Percentiles rank a stretch among this genome's conserved stretches.
Conservation (phyloP, 441 rosid genomes). For the Theobroma grandiflorum region DNA sequence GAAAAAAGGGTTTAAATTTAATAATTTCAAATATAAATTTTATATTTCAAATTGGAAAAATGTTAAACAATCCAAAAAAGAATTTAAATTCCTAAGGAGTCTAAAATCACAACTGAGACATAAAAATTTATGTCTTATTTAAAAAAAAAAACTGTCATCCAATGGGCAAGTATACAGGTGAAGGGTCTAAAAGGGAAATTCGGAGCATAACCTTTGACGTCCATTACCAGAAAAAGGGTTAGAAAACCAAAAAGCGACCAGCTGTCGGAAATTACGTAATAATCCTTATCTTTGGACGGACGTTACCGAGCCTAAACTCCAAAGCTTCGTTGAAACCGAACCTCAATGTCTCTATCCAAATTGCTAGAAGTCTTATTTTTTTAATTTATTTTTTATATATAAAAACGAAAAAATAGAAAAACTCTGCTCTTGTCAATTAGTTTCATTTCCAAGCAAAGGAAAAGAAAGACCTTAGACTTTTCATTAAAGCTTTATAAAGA, state of each 20-base stretch:
- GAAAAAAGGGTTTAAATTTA: no score
- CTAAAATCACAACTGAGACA: no score
- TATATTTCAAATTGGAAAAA: no score
- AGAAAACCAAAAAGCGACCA: background rate
- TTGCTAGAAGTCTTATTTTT: background rate
- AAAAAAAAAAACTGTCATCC: no score
- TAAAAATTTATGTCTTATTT: no score
- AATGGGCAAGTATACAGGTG: no score
- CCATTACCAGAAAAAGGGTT: conserved; percentile 5
- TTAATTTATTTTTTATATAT: background rate
- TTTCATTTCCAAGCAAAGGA: conserved; percentile 27
- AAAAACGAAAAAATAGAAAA: background rate
- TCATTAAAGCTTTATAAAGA: conserved; percentile 1
- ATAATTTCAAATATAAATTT: no score
- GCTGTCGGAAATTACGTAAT: background rate
- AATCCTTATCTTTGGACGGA: conserved; percentile 27
- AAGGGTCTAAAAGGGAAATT: background rate
- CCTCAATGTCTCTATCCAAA: background rate
- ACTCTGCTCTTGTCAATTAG: background rate
- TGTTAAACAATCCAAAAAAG: no score
- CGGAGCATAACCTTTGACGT: background rate
- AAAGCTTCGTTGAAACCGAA: conserved; percentile 23
- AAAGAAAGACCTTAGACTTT: conserved; percentile 18
- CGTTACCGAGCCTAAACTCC: conserved; percentile 18
- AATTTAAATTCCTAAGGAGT: no score